Evolutionary conservation across 2,329 filamentous ascomycete species (phyloP).

Genomic region (Pestalotiopsis sp.): DNA sequence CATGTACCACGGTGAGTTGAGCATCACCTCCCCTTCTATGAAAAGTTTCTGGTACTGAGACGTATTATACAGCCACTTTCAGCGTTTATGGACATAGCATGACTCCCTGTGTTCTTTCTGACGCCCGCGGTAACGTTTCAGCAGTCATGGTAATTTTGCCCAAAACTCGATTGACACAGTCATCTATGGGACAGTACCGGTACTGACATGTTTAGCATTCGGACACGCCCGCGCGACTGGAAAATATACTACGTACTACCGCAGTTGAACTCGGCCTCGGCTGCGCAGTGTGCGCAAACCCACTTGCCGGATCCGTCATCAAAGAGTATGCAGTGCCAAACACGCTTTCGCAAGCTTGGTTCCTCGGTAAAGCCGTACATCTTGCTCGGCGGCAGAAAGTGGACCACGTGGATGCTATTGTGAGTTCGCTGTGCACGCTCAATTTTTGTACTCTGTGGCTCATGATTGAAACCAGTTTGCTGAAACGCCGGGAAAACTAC

Average conservation of each 20-base stretch:
- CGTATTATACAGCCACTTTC: not conserved
- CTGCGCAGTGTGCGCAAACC: constrained; percentile 7
- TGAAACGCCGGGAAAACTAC: not conserved
- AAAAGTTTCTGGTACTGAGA: not conserved
- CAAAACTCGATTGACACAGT: not conserved
- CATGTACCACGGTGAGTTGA: constrained; percentile 8
- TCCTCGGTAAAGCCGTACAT: not conserved
- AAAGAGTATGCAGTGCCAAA: not conserved
- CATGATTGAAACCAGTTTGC: not conserved
- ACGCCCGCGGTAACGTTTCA: constrained; percentile 1
- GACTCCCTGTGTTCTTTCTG: constrained; percentile 2
- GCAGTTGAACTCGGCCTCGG: constrained; percentile 11
- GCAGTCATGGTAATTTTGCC: constrained; percentile 3
- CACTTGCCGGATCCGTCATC: not conserved
- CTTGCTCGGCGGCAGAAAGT: not conserved
- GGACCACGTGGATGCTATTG: constrained; percentile 3
- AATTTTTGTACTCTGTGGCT: not conserved
- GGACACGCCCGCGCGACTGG: constrained; percentile 1
- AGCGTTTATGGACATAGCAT: constrained; percentile 3
- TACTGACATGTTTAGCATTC: not conserved
- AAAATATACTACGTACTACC: not conserved
- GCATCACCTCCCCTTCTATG: not conserved
- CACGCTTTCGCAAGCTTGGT: constrained; percentile 4
- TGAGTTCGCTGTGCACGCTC: not conserved
- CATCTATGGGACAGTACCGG: not conserved